Evolutionary conservation across 2,329 filamentous ascomycete genomes (phyloP), one percentile per base, ranked within the genome.

Genomic region (Madurella mycetomatis): DNA sequence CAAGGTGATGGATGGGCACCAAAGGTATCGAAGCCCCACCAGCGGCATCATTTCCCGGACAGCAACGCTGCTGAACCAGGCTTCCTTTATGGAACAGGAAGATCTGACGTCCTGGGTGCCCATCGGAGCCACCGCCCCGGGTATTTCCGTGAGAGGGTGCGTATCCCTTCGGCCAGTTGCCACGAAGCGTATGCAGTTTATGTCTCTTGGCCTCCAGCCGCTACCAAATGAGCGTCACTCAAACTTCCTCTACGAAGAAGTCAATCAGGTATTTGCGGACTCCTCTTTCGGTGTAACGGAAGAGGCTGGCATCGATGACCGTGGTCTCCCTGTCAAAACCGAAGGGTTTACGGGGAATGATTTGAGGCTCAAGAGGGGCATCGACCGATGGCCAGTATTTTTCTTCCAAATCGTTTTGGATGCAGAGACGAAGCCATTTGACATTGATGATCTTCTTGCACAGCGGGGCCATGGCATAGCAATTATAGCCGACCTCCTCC

Each of bases 341-440:
- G 74, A 78, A 30, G 73, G 72, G 1, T 80, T 75, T 52, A 80
- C 76, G 1, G 71, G 68, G 32, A 78, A 71, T 58, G 80, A 84
- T 54, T 61, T 80, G 39, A 83, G 76, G 64, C 70, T 71, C 12
- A 78, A 76, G 42, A 92, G 89, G 66, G 78, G 84, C 0, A 74
- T 92, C 9, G 90, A 96, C 64, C 81, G 83, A 48, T 94, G 90
- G 84, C 91, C 92, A 0, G 92, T 92, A 85, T 97, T 96, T 64
- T 87, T 85, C 62, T 72, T 97, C n/a, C 82, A 82, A 30, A 80
- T 96, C 37, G 72, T 76, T 2, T 64, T 79, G 11, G 56, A 60
- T 4, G 41, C 30, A 0, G 32, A 32, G 9, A 31, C 50, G 16
- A n/a, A 40, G 53, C 51, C 18, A 51, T 45, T 44, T 16, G 49